Base-by-base conservation (phyloP, 2,329 filamentous ascomycete species). In the Aspergillus felis region DNA sequence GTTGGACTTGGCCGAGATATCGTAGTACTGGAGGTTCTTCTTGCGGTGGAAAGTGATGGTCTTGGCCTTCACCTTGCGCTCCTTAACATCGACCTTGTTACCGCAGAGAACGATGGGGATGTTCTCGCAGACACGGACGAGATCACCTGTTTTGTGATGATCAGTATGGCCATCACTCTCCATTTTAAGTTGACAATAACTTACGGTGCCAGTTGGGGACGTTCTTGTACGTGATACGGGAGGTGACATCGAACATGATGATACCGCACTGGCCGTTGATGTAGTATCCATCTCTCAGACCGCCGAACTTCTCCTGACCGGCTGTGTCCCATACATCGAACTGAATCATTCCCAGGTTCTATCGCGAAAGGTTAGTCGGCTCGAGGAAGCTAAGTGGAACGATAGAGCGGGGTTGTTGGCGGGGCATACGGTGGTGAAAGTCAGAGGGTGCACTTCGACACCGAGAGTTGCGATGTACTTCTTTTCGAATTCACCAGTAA, bases 21-120 rank as follows among this genome's bases (percentile, higher is more conserved):
- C 94, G 86, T 99, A 99, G 87, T 97, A 99, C 82, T 99, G 94
- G 54, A 99, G 88, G 82, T 97, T 99, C 89, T 99, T 99, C 91
- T 99, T 99, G 82, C 94, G 91, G 87, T 99, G 94, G 90, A 99
- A 99, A 68, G 94, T 99, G 81, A 99, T 99, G 77, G 93, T 95
- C 91, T 99, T 99, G 76, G 94, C 94, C 88, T 99, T 99, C 77
- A 99, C 94, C 84, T 99, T 99, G 80, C 94, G 91, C 87, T 99
- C 94, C 90, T 99, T 99, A 66, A 99, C 94, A 74, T 99, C 93
- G 78, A 99, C 93, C 87, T 99, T 99, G 90, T 99, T 99, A 75
- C 93, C 93, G 79, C 88, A 92, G 66, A 99, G 90, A 72, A 97
- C 94, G 74, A 99, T 97, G 70, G 93, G 93, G 73, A 99, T 94